Conservation (phyloP, 108 stramenopile species). For the Mediolabrus comicus region DNA sequence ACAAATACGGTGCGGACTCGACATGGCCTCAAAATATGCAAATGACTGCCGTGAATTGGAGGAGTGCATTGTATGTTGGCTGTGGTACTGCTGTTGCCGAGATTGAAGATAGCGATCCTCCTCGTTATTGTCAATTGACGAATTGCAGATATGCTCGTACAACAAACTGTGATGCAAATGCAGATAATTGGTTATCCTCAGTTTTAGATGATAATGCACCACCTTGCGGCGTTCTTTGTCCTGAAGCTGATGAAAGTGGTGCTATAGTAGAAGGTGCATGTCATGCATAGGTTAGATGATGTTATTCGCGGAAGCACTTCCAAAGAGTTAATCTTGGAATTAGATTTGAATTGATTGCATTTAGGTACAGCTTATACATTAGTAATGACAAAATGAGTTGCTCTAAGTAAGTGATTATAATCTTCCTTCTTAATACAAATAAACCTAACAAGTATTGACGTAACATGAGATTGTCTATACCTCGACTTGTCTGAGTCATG, state of each 20-base stretch:
- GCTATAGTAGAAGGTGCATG: background rate
- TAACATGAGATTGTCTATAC: no score
- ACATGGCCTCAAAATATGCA: background rate
- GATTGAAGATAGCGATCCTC: background rate
- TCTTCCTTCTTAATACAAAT: no score
- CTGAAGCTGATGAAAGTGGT: background rate
- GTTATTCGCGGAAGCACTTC: no score
- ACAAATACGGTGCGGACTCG: background rate
- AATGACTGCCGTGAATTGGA: background rate
- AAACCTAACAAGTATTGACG: no score
- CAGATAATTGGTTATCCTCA: background rate
- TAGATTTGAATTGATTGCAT: no score
- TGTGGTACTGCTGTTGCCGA: background rate
- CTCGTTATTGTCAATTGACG: background rate
- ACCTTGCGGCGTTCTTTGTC: background rate
- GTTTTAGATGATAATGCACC: background rate
- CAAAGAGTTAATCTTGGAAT: no score
- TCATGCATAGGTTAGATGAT: background rate
- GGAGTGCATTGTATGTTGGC: background rate
- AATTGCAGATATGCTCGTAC: background rate
- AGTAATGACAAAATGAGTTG: no score
- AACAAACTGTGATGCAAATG: background rate
- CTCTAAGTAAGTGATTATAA: no score
- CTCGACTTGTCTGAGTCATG: no score
- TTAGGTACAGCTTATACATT: no score